Evolutionary conservation across 768 basidiomycete genomes (phyloP).

Genomic region (Pilatotrama ljubarskyi): DNA sequence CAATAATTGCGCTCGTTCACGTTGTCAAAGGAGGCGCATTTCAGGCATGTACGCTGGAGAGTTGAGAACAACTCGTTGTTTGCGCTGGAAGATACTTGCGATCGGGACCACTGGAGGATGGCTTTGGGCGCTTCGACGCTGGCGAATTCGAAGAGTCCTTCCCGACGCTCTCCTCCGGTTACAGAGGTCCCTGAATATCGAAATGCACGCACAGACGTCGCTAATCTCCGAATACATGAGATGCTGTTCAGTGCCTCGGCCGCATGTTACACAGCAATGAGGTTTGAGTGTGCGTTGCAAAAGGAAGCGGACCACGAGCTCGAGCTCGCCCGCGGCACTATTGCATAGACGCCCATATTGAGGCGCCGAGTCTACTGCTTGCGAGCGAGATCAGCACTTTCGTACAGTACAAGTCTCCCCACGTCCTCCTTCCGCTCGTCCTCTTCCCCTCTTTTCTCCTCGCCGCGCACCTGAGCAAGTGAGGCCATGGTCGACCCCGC

Average conservation of each 20-base stretch:
- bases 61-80: no score
- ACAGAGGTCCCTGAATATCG: no score
- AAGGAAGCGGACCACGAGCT: neutral
- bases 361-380: neutral
- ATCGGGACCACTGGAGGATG: no score
- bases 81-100: no score
- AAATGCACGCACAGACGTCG: no score
- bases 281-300: neutral
- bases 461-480: constrained; percentile 2
- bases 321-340: neutral
- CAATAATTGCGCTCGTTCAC: no score
- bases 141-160: no score
- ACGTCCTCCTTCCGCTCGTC: neutral
- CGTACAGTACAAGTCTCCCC: neutral
- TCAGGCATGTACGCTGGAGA: no score
- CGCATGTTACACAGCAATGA: constrained; percentile 7
- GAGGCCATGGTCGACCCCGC: constrained; percentile 19
- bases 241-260: neutral
- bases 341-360: constrained; percentile 11
- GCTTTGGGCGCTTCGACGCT: no score
- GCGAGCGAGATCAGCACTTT: neutral
- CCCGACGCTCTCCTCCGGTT: no score
- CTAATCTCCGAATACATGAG: neutral
- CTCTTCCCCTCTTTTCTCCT: neutral
- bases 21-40: no score